phyloP scores from a whole-genome alignment of 495 filamentous ascomycete species.

The Neurospora sp. region DNA sequence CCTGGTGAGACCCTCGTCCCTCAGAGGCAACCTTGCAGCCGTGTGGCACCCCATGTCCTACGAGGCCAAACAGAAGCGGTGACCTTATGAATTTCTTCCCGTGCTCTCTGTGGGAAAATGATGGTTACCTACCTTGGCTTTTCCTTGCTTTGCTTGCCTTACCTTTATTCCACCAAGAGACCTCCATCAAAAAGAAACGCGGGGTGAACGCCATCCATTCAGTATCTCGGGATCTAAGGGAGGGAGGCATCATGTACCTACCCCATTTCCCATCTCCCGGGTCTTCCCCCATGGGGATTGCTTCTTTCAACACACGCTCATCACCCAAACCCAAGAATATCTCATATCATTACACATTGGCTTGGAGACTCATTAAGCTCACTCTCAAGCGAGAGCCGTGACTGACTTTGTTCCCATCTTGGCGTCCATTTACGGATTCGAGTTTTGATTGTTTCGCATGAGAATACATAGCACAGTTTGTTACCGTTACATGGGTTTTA shows the following conservation, averaged over 20 bases:
- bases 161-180: not conserved
- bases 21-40: conserved; percentile 12
- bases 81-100: not conserved
- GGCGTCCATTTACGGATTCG: not conserved
- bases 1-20: conserved; percentile 7
- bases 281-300: not conserved
- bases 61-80: not conserved
- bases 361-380: not conserved
- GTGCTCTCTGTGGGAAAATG: not conserved
- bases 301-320: not conserved
- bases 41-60: conserved; percentile 9
- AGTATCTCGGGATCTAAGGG: not conserved
- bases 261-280: not conserved
- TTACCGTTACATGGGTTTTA: not conserved
- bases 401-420: not conserved
- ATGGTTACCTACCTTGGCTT: not conserved
- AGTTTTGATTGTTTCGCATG: not conserved
- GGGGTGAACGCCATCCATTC: not conserved
- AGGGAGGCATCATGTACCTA: not conserved
- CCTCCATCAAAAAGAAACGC: not conserved
- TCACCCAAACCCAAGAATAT: not conserved
- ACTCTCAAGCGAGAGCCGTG: not conserved
- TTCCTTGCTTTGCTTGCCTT: not conserved
- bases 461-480: not conserved
- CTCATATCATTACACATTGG: not conserved